phyloP scores from a whole-genome alignment of 805 yeast genomes.

The Tetrapisispora pingtungensis region DNA sequence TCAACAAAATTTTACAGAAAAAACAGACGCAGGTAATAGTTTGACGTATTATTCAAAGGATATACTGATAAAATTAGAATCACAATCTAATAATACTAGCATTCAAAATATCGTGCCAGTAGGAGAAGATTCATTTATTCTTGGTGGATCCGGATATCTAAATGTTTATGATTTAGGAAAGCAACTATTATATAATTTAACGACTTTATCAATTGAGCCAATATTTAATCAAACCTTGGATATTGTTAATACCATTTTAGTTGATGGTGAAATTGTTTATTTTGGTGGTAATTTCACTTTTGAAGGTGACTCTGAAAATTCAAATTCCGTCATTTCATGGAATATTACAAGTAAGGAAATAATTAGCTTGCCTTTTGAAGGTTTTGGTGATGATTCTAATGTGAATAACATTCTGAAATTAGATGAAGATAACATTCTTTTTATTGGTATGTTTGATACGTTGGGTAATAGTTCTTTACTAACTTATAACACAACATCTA shows the following conservation, averaged over 20 bases:
- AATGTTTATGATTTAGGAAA: constrained; percentile 17
- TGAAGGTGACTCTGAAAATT: constrained; percentile 32
- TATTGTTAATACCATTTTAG: constrained; percentile 36
- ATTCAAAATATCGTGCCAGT: constrained; percentile 23
- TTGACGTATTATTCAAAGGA: constrained; percentile 22
- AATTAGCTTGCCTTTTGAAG: constrained; percentile 54
- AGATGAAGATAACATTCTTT: constrained; percentile 45
- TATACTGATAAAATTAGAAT: constrained; percentile 16
- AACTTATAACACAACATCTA: constrained; percentile 14
- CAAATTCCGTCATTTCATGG: constrained; percentile 50
- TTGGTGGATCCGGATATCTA: constrained; percentile 27
- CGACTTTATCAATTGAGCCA: constrained; percentile 19
- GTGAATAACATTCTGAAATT: constrained; percentile 55
- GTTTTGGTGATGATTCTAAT: constrained; percentile 52
- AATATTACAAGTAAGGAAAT: constrained; percentile 37
- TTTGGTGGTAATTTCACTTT: constrained; percentile 71
- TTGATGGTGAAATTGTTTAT: constrained; percentile 48
- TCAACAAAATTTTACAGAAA: constrained; percentile 24
- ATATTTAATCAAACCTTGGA: constrained; percentile 19
- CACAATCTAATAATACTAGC: constrained; percentile 8
- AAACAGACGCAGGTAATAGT: constrained; percentile 5
- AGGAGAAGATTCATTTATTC: constrained; percentile 27
- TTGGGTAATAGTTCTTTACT: constrained; percentile 42
- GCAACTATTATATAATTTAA: constrained; percentile 28
- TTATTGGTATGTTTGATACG: constrained; percentile 68